Conservation (phyloP, 2,329 filamentous ascomycete species). For the Paecilomyces niveus region DNA sequence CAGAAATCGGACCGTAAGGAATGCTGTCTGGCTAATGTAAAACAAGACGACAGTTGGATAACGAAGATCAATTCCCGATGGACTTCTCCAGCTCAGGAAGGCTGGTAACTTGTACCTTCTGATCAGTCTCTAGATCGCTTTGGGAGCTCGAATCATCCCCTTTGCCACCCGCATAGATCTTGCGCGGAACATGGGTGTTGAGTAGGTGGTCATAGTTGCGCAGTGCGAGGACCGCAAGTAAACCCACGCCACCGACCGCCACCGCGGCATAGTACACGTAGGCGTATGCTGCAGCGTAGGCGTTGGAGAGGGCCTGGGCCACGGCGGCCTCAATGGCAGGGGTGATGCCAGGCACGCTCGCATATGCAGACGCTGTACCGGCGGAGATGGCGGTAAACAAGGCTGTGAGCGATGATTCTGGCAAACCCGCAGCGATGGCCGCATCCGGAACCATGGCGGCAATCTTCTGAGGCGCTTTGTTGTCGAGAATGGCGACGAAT, state of each 20-base stretch:
- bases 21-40: too few relatives aligned
- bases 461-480: slow-evolving; percentile 14
- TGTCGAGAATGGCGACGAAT: slow-evolving; percentile 17
- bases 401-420: slow-evolving; percentile 8
- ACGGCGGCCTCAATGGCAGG: slow-evolving; percentile 7
- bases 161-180: not conserved
- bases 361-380: slow-evolving; percentile 8
- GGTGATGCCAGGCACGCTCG: slow-evolving; percentile 8
- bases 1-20: too few relatives aligned
- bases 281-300: slow-evolving; percentile 13
- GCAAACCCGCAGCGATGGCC: slow-evolving; percentile 11
- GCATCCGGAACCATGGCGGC: slow-evolving; percentile 4
- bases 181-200: slow-evolving; percentile 10
- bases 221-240: slow-evolving; percentile 10
- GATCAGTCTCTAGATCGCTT: too few relatives aligned
- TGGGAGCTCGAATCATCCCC: too few relatives aligned
- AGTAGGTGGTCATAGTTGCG: slow-evolving; percentile 15
- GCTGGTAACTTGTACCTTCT: too few relatives aligned
- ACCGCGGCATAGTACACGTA: slow-evolving; percentile 17
- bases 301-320: slow-evolving; percentile 3
- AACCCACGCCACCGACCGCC: slow-evolving; percentile 9
- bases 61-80: too few relatives aligned
- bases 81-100: too few relatives aligned
- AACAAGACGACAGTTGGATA: too few relatives aligned
- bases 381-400: slow-evolving; percentile 11